Percentiles rank a stretch among this genome's conserved stretches.
phyloP scores from a whole-genome alignment of 1,284 basidiomycete species.

The Apiotrichum gamsii region DNA sequence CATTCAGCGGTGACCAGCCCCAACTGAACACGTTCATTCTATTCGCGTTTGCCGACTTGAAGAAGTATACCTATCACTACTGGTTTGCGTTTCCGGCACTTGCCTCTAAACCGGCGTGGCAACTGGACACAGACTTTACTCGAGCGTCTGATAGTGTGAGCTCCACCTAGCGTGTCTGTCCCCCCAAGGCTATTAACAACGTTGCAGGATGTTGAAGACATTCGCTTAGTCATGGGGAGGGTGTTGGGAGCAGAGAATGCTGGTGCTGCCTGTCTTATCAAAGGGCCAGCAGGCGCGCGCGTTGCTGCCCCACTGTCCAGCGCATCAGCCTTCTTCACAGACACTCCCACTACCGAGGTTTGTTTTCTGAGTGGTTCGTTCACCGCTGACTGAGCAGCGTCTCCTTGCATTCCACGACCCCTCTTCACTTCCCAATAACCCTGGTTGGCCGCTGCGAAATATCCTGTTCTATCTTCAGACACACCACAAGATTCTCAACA shows the following conservation, averaged over 20 bases:
- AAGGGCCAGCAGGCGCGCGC: slow-evolving; percentile 23
- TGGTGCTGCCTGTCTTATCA: slow-evolving; percentile 25
- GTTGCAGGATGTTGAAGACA: slow-evolving; percentile 29
- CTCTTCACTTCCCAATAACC: slow-evolving; percentile 66
- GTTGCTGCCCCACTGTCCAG: slow-evolving; percentile 55
- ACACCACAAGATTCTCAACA: slow-evolving; percentile 50
- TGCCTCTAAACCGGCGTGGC: slow-evolving; percentile 78
- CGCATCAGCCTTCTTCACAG: slow-evolving; percentile 55
- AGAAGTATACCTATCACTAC: slow-evolving; percentile 96
- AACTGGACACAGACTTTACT: slow-evolving; percentile 51
- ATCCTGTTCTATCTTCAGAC: slow-evolving; percentile 71
- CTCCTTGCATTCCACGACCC: slow-evolving; percentile 79
- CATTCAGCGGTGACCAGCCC: slow-evolving; percentile 27
- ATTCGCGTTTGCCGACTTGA: slow-evolving; percentile 91
- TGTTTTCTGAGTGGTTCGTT: slow-evolving; percentile 11
- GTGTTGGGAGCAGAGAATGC: no score
- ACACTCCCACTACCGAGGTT: slow-evolving; percentile 48
- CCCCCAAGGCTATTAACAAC: slow-evolving; percentile 16
- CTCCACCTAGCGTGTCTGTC: no score
- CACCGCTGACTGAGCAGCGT: slow-evolving; percentile 51
- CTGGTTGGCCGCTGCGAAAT: slow-evolving; percentile 93
- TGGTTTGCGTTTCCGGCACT: slow-evolving; percentile 97
- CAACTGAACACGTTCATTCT: slow-evolving; percentile 73
- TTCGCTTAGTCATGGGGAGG: slow-evolving; percentile 7
- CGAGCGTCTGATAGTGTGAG: no score